Evolutionary conservation across 768 basidiomycete genomes (phyloP).

Genomic region (Brasilioporus rufonigricans): DNA sequence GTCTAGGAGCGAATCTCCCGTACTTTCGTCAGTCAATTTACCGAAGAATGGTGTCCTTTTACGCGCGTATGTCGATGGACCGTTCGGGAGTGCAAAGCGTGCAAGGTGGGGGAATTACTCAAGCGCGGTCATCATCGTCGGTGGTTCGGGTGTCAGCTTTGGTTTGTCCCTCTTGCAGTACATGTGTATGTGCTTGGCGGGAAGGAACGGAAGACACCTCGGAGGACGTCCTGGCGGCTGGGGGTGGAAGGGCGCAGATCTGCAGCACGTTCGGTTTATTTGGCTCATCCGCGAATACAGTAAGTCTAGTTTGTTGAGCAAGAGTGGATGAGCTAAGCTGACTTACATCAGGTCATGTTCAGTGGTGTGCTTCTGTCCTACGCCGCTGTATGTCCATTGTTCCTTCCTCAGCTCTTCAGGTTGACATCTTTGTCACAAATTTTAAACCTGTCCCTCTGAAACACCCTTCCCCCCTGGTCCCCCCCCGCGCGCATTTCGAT

Average conservation of each 20-base stretch:
- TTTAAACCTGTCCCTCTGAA: conserved; percentile 33
- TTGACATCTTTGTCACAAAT: conserved; percentile 77
- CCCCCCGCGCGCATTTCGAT: conserved; percentile 16
- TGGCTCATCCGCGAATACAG: conserved; percentile 79
- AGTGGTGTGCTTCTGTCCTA: conserved; percentile 70
- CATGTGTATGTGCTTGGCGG: conserved; percentile 55
- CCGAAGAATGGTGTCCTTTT: conserved; percentile 51
- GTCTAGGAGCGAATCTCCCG: conserved; percentile 25
- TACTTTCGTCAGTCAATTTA: conserved; percentile 7
- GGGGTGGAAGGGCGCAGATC: conserved; percentile 40
- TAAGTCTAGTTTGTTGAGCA: conserved; percentile 34
- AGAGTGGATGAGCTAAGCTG: neutral
- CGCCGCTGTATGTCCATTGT: conserved; percentile 61
- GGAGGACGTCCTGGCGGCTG: conserved; percentile 47
- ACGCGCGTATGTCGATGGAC: conserved; percentile 61
- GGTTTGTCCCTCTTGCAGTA: conserved; percentile 65
- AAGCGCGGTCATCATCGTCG: conserved; percentile 60
- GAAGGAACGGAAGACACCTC: conserved; percentile 47
- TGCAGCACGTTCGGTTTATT: conserved; percentile 62
- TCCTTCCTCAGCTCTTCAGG: conserved; percentile 45
- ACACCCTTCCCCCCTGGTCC: conserved; percentile 3
- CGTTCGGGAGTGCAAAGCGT: conserved; percentile 63
- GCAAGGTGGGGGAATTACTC: conserved; percentile 59
- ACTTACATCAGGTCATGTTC: conserved; percentile 55
- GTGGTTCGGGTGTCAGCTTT: conserved; percentile 77